These are phyloP conservation scores for Mortierella polycephala DNA, from an alignment of 371 early-diverging fungal species.

Conservation along the genomic window DNA sequence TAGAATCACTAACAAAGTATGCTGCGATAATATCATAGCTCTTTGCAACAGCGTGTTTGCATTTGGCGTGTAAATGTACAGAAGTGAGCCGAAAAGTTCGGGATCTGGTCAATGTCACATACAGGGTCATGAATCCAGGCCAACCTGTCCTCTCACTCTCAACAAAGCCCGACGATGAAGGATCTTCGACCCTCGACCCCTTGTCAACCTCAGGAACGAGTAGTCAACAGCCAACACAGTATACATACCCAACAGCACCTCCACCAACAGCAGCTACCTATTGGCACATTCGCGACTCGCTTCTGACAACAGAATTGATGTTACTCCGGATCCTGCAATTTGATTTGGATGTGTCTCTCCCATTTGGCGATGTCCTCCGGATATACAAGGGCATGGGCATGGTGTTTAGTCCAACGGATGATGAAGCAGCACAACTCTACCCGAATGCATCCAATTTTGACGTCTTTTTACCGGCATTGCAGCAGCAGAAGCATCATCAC, in stretches of 20 bases:
- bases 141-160: slow-evolving; percentile 51
- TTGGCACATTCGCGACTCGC: slow-evolving; percentile 52
- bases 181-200: not conserved
- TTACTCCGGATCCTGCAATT: slow-evolving; percentile 50
- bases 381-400: slow-evolving; percentile 54
- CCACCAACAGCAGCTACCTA: slow-evolving; percentile 48
- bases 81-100: slow-evolving; percentile 54
- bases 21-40: slow-evolving; percentile 13
- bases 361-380: slow-evolving; percentile 51
- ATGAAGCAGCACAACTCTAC: slow-evolving; percentile 43
- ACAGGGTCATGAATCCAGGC: slow-evolving; percentile 50
- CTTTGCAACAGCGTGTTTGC: slow-evolving; percentile 52
- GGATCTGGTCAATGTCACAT: slow-evolving; percentile 53
- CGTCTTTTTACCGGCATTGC: slow-evolving; percentile 38
- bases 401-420: slow-evolving; percentile 48
- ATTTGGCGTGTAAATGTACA: slow-evolving; percentile 50
- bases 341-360: slow-evolving; percentile 48
- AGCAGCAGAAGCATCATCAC: slow-evolving; percentile 5
- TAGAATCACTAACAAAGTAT: not conserved
- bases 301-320: slow-evolving; percentile 51
- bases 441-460: slow-evolving; percentile 48
- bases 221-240: slow-evolving; percentile 2
- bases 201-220: not conserved
- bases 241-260: slow-evolving; percentile 29
- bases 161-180: slow-evolving; percentile 29